phyloP scores from a whole-genome alignment of 352 stramenopile genomes.

The Paralagenidium karlingii region DNA sequence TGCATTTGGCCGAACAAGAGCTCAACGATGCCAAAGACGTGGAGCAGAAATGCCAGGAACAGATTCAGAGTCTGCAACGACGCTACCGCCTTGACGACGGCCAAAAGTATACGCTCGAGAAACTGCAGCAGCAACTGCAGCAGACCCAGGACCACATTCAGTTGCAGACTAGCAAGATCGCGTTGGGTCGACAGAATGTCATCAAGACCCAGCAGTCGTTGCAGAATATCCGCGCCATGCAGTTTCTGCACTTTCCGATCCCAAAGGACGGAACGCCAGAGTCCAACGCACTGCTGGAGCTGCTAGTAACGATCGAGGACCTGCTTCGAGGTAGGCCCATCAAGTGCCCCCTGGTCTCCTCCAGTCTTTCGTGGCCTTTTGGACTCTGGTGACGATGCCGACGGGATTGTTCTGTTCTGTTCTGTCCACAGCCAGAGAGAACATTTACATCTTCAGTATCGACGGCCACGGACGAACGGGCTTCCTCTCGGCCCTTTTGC shows the following conservation, averaged over 20 bases:
- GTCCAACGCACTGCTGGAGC: constrained; percentile 10
- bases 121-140: not conserved
- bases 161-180: constrained; percentile 22
- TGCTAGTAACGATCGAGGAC: constrained; percentile 26
- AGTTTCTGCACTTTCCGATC: constrained; percentile 45
- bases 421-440: constrained; percentile 21
- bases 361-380: too few species aligned
- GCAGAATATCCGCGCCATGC: constrained; percentile 16
- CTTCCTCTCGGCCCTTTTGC: constrained; percentile 43
- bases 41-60: too few species aligned
- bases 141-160: not conserved
- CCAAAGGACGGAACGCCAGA: constrained; percentile 16
- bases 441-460: constrained; percentile 66
- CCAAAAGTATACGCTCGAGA: constrained; percentile 1
- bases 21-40: too few species aligned
- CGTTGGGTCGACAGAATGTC: constrained; percentile 31
- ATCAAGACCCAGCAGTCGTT: constrained; percentile 19
- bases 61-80: too few species aligned
- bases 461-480: constrained; percentile 57
- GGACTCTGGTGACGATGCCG: not conserved
- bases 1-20: constrained; percentile 22
- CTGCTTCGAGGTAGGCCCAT: constrained; percentile 35
- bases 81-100: constrained; percentile 5
- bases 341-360: too few species aligned
- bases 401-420: not conserved